phyloP scores from a whole-genome alignment of 345 rosid species.

The Viola odorata region DNA sequence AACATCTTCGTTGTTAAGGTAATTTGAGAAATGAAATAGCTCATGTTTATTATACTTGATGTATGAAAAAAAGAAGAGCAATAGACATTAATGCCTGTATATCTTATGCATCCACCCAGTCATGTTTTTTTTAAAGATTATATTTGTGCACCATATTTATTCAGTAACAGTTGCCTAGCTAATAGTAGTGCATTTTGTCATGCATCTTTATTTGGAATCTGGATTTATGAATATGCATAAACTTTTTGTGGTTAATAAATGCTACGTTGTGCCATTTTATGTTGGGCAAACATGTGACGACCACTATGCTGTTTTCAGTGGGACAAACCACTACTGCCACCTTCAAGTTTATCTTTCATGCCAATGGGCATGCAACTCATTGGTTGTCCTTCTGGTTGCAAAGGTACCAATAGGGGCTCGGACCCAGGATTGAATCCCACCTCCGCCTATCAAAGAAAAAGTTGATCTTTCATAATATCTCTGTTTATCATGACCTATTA shows the following conservation, averaged over 20 bases:
- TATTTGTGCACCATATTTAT: background rate
- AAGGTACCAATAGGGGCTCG: too few relatives aligned
- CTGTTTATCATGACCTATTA: too few relatives aligned
- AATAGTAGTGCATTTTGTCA: background rate
- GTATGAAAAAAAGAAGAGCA: too few relatives aligned
- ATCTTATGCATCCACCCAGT: background rate
- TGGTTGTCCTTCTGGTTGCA: too few relatives aligned
- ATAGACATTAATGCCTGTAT: too few relatives aligned
- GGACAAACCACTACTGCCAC: too few relatives aligned
- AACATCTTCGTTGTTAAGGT: slow-evolving; percentile 84
- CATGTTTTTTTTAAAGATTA: background rate
- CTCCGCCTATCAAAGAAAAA: too few relatives aligned
- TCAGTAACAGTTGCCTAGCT: background rate
- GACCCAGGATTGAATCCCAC: too few relatives aligned
- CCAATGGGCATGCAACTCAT: too few relatives aligned
- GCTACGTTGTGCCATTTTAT: background rate
- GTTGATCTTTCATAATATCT: too few relatives aligned
- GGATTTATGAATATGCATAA: slow-evolving; percentile 4
- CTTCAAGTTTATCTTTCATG: too few relatives aligned
- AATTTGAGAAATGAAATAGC: slow-evolving; percentile 10
- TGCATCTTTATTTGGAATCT: background rate
- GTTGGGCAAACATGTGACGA: background rate
- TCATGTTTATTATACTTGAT: background rate
- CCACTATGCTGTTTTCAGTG: too few relatives aligned
- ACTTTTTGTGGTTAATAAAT: background rate